Conservation (phyloP, 768 basidiomycete species). For the Kwoniella botswanensis region DNA sequence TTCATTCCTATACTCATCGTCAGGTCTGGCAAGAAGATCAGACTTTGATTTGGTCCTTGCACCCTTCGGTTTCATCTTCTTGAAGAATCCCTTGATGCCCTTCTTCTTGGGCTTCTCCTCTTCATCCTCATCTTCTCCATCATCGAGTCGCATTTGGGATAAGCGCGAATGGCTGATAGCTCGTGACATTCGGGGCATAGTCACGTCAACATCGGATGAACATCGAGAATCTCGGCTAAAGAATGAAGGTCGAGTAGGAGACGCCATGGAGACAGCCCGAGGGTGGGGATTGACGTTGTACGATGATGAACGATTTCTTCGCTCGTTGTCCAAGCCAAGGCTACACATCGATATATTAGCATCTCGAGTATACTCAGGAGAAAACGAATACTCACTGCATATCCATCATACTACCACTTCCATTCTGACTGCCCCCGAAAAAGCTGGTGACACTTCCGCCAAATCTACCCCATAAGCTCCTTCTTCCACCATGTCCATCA, state of each 20-base stretch:
- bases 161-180: slow-evolving; percentile 37
- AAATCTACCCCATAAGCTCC: slow-evolving; percentile 54
- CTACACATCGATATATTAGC: slow-evolving; percentile 28
- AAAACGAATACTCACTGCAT: slow-evolving; percentile 56
- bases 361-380: not conserved
- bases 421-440: slow-evolving; percentile 58
- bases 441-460: slow-evolving; percentile 58
- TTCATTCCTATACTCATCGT: slow-evolving; percentile 18
- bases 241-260: slow-evolving; percentile 53
- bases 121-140: slow-evolving; percentile 26
- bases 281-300: slow-evolving; percentile 43
- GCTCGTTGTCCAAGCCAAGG: slow-evolving; percentile 57
- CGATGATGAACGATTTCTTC: slow-evolving; percentile 35
- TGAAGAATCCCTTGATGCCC: slow-evolving; percentile 57
- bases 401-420: slow-evolving; percentile 60
- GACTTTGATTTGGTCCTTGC: slow-evolving; percentile 24
- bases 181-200: slow-evolving; percentile 18
- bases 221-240: slow-evolving; percentile 47
- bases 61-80: slow-evolving; percentile 52
- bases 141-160: slow-evolving; percentile 35
- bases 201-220: slow-evolving; percentile 31
- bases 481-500: slow-evolving; percentile 44
- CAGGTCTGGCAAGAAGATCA: slow-evolving; percentile 8
- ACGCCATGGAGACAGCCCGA: slow-evolving; percentile 55
- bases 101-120: slow-evolving; percentile 53